Evolutionary conservation across 2,329 filamentous ascomycete genomes (phyloP), one percentile per base, ranked within the genome.

Genomic region (Penicillium crustosum): DNA sequence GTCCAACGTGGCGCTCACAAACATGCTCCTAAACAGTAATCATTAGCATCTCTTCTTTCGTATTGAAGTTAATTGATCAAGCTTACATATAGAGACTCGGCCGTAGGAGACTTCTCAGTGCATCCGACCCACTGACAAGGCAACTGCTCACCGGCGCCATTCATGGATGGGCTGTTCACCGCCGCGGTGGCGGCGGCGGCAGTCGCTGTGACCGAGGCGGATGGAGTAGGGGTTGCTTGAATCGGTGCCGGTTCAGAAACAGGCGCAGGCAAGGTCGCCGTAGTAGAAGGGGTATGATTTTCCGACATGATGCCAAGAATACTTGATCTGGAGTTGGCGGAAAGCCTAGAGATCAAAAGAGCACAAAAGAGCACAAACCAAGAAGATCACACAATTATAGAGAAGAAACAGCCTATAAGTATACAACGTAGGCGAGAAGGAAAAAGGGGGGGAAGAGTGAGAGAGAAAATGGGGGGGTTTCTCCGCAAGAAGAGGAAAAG

Each of bases 1-100:
- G 91, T 65, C 94, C 94, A 74, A 99, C 93, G 82, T 99, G 94
- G 72, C 92, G 91, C 76, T 97, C 94, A 78, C 94, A 97, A 67
- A 99, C 93, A 77, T 99, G 94, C 70, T 97, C 93, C 93, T 97
- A 69, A 41, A 36, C 8, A 1, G 25, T 17, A 0, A 21, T 21
- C 19, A 36, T 50, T 52, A 42, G 29, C 13, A 51, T 19, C n/a
- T 10, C 0, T 38, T 38, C 33, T 29, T 31, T 15, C 1, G 0
- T 2, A 21, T 19, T 12, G 49, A 12, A 23, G 48, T 35, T 54
- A 38, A 27, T 48, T 36, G 27, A 47, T 47, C 31, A 49, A 48
- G 66, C 75, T 77, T 81, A 87, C 85, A 73, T 88, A 88, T 68
- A 88, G 83, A 51, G 81, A 74, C 69, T 87, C 85, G 9, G 85